Conservation (phyloP, 2,329 filamentous ascomycete genomes). For the Celoporthe dispersa region DNA sequence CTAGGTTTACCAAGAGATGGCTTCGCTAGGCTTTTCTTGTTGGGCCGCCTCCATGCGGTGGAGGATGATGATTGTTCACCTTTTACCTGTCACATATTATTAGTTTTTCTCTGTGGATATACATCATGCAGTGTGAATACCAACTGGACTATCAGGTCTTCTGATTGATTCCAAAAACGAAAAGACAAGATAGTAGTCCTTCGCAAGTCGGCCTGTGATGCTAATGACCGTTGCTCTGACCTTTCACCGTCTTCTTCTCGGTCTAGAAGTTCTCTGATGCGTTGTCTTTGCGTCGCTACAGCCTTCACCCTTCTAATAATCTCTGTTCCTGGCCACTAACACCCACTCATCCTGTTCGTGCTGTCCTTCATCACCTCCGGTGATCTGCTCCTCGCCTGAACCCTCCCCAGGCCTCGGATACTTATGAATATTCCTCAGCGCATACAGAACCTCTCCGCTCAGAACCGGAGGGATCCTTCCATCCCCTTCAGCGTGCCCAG, state of each 20-base stretch:
- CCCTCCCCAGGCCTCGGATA: constrained; percentile 40
- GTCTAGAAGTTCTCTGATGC: background rate
- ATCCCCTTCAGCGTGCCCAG: constrained; percentile 50
- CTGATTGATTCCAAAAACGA: too few relatives aligned
- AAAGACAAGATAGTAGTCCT: too few relatives aligned
- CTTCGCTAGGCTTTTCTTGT: background rate
- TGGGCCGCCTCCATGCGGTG: background rate
- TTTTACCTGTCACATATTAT: constrained; percentile 8
- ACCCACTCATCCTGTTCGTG: background rate
- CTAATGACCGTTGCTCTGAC: too few relatives aligned
- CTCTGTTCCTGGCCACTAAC: background rate
- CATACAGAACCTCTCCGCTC: constrained; percentile 49
- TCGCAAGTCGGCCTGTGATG: too few relatives aligned
- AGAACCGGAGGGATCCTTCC: constrained; percentile 52
- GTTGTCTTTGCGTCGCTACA: background rate
- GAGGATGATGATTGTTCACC: background rate
- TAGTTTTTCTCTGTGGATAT: background rate
- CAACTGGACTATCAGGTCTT: background rate
- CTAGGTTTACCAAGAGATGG: background rate
- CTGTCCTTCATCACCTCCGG: background rate
- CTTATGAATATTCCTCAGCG: constrained; percentile 52
- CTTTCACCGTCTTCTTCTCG: too few relatives aligned
- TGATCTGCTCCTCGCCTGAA: background rate
- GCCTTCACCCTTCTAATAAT: background rate
- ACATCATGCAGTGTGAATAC: background rate